These are phyloP conservation scores for Aquilaria yunnanensis DNA, from an alignment of 345 rosid genomes.

Conservation along the genomic window DNA sequence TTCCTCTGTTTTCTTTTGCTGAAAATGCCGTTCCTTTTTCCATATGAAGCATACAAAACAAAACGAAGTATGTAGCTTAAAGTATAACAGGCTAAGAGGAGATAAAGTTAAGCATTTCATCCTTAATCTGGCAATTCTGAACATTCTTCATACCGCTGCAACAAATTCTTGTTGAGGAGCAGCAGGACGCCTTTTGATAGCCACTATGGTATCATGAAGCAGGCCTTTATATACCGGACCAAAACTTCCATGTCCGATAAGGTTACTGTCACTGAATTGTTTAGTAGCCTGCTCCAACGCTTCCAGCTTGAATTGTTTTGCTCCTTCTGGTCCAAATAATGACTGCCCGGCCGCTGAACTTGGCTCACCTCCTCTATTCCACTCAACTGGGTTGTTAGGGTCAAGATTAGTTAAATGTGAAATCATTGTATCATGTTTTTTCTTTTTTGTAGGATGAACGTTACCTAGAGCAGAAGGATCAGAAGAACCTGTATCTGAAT, in stretches of 20 bases:
- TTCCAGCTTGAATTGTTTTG: slow-evolving; percentile 40
- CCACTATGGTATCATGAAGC: slow-evolving; percentile 39
- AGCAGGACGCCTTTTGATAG: slow-evolving; percentile 47
- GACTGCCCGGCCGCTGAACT: slow-evolving; percentile 26
- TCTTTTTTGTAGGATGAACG: slow-evolving; percentile 7
- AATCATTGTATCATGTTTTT: neutral
- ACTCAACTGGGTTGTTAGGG: slow-evolving; percentile 25
- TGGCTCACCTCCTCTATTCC: slow-evolving; percentile 32
- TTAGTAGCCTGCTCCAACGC: slow-evolving; percentile 56
- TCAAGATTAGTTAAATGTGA: neutral
- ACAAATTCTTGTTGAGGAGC: slow-evolving; percentile 33
- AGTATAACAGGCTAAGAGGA: neutral
- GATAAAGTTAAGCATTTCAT: neutral
- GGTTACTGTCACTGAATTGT: slow-evolving; percentile 34
- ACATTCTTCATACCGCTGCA: slow-evolving; percentile 33
- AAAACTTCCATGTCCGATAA: slow-evolving; percentile 54
- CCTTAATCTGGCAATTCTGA: neutral
- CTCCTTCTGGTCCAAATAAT: slow-evolving; percentile 23
- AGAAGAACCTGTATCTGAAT: slow-evolving; percentile 54
- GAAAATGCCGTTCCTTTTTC: neutral
- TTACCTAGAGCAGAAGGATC: slow-evolving; percentile 49
- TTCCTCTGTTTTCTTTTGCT: neutral
- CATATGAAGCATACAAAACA: neutral
- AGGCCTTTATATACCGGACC: slow-evolving; percentile 48
- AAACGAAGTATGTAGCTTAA: neutral